phyloP scores from a whole-genome alignment of 495 filamentous ascomycete species.

The Gamarada debralockiae region DNA sequence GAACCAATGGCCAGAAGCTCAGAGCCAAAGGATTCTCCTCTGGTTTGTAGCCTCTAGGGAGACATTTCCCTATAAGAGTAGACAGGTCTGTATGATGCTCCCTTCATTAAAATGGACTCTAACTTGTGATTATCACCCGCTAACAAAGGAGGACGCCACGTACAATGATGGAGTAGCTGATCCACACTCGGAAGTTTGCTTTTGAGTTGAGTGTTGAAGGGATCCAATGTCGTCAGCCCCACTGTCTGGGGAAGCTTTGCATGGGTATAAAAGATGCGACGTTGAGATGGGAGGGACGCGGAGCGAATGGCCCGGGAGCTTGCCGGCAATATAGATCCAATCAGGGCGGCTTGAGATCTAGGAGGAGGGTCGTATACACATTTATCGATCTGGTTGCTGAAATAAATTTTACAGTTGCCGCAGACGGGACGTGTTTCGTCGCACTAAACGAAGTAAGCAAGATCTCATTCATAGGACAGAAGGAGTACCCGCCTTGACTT shows the following conservation, averaged over 20 bases:
- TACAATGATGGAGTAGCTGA: neutral
- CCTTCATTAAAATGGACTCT: neutral
- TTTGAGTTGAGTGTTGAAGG: neutral
- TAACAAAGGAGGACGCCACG: neutral
- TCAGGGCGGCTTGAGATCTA: neutral
- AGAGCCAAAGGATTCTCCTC: neutral
- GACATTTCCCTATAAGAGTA: neutral
- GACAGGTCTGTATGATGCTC: neutral
- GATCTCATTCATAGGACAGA: neutral
- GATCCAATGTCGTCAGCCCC: neutral
- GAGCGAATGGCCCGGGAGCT: too few relatives aligned
- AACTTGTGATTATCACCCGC: neutral
- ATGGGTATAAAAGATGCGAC: neutral
- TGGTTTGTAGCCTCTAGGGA: neutral
- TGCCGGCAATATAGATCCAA: too few relatives aligned
- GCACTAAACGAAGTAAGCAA: slow-evolving; percentile 1
- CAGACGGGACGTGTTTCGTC: slow-evolving; percentile 3
- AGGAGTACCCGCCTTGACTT: neutral
- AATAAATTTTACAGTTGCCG: slow-evolving; percentile 4
- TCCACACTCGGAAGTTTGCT: neutral
- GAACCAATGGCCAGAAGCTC: neutral
- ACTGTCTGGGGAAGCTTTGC: neutral
- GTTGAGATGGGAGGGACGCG: neutral
- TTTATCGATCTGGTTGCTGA: neutral
- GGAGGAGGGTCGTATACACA: neutral